phyloP scores from a whole-genome alignment of 2,329 filamentous ascomycete genomes.

The Scytalidium lignicola region DNA sequence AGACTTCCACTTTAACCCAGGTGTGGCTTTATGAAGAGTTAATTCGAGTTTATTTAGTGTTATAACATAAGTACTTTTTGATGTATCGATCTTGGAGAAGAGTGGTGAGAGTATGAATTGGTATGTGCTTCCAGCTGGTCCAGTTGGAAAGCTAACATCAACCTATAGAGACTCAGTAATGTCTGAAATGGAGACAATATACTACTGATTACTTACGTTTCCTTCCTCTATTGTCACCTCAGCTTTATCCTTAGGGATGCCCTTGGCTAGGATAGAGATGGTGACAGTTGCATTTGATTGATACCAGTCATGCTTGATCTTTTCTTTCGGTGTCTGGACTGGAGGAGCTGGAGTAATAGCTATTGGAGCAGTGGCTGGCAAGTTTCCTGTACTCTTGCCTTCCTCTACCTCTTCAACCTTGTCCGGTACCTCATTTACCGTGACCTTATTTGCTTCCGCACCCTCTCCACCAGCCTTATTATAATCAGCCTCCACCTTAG shows the following conservation, averaged over 20 bases:
- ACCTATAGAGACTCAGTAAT: conserved; percentile 32
- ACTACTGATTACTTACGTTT: conserved; percentile 12
- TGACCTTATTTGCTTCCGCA: conserved; percentile 40
- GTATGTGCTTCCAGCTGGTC: conserved; percentile 43
- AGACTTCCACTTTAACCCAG: conserved; percentile 36
- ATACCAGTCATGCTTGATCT: conserved; percentile 66
- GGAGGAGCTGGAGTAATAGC: conserved; percentile 6
- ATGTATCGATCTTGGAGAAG: conserved; percentile 58
- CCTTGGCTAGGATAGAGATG: conserved; percentile 62
- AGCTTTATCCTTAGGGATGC: conserved; percentile 51
- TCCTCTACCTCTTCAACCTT: conserved; percentile 29
- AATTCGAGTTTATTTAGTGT: conserved; percentile 79
- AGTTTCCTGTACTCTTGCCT: conserved; percentile 1
- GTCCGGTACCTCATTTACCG: conserved; percentile 49
- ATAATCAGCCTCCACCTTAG: conserved; percentile 49
- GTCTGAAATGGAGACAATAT: conserved; percentile 6
- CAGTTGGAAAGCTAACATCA: conserved; percentile 53
- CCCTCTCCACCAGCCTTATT: conserved; percentile 42
- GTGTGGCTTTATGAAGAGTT: conserved; percentile 59
- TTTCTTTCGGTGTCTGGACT: conserved; percentile 41
- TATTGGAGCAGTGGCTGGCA: neutral
- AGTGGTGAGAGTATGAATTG: conserved; percentile 62
- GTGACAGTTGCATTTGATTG: conserved; percentile 56
- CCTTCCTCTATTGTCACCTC: conserved; percentile 36
- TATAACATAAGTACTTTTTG: conserved; percentile 56